These are phyloP conservation scores for Bruguiera parviflora DNA, from an alignment of 345 rosid genomes.

Conservation along the genomic window DNA sequence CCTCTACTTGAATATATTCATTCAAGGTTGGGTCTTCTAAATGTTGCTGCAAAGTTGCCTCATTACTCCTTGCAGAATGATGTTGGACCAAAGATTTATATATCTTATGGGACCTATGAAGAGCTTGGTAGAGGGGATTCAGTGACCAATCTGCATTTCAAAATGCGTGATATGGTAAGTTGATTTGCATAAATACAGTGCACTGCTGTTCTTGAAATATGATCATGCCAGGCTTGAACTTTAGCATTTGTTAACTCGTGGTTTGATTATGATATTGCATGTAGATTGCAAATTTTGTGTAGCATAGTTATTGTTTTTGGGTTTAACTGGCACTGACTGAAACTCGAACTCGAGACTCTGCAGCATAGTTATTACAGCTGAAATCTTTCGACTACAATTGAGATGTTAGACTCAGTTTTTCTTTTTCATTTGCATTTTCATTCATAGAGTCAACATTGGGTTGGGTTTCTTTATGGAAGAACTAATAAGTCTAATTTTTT, in stretches of 20 bases:
- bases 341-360: neutral
- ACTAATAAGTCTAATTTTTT: too few relatives aligned
- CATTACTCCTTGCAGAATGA: conserved; percentile 93
- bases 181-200: neutral
- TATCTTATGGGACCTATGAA: conserved; percentile 65
- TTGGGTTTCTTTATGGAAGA: neutral
- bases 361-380: neutral
- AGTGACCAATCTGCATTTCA: conserved; percentile 68
- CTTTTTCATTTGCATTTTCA: neutral
- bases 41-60: conserved; percentile 94
- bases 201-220: too few relatives aligned
- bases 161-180: conserved; percentile 73
- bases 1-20: conserved; percentile 95
- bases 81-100: conserved; percentile 79
- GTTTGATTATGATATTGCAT: neutral
- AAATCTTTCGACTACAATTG: neutral
- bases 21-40: conserved; percentile 88
- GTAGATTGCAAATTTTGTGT: neutral
- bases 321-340: too few relatives aligned
- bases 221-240: neutral
- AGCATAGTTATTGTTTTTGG: neutral
- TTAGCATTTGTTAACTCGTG: neutral
- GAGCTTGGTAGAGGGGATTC: conserved; percentile 61
- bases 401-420: neutral
- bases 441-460: neutral